phyloP scores from a whole-genome alignment of 116 monocot genomes.

The Trichopus zeylanicus region DNA sequence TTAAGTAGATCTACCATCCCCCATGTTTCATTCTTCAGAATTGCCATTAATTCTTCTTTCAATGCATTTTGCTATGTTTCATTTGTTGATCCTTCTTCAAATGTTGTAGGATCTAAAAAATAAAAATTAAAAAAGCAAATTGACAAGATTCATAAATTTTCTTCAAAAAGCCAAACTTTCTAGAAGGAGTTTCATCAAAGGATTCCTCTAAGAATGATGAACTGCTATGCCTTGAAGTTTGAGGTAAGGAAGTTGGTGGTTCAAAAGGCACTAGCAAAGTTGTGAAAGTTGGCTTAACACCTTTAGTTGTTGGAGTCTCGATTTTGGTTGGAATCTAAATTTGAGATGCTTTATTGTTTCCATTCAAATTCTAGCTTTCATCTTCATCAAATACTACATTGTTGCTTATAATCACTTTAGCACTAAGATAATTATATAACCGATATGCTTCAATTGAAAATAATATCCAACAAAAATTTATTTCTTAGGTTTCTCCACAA shows the following conservation, averaged over 20 bases:
- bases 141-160: no score
- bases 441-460: slow-evolving; percentile 3
- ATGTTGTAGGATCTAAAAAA: slow-evolving; percentile 6
- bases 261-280: no score
- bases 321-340: neutral
- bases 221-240: neutral
- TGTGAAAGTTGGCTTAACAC: no score
- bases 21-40: no score
- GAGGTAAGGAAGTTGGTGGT: neutral
- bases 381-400: slow-evolving; percentile 5
- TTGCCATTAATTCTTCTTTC: no score
- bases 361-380: neutral
- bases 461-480: slow-evolving; percentile 1
- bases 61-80: no score
- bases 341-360: no score
- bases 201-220: neutral
- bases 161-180: no score
- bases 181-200: neutral
- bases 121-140: neutral
- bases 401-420: neutral
- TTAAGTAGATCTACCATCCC: no score
- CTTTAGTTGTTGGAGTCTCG: no score
- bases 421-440: slow-evolving; percentile 1
- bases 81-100: no score
- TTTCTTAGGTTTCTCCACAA: slow-evolving; percentile 1